phyloP scores from a whole-genome alignment of 1,139 yeast genomes.

The Saccharomyces uvarum region DNA sequence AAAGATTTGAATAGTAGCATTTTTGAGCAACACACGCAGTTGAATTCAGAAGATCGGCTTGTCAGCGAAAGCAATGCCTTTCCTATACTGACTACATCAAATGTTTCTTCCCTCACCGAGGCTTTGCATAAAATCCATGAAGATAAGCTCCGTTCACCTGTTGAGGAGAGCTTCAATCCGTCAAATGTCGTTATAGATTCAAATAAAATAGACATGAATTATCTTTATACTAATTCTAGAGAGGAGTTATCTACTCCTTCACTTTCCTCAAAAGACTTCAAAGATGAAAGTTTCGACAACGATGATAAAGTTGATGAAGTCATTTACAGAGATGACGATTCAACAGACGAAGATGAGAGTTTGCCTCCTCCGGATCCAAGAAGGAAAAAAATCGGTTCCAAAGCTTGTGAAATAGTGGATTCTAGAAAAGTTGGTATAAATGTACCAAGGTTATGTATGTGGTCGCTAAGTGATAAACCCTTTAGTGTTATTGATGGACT shows the following conservation, averaged over 20 bases:
- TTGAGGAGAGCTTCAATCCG: background rate
- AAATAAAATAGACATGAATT: background rate
- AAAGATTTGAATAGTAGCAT: background rate
- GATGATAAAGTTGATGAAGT: conserved; percentile 24
- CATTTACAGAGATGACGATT: conserved; percentile 51
- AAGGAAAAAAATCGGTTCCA: conserved; percentile 52
- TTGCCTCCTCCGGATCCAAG: conserved; percentile 60
- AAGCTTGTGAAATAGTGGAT: conserved; percentile 78
- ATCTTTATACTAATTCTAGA: background rate
- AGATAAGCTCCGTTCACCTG: background rate
- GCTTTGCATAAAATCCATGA: background rate
- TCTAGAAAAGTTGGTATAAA: conserved; percentile 76
- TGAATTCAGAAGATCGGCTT: background rate
- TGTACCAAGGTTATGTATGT: conserved; percentile 88
- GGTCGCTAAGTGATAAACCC: conserved; percentile 81
- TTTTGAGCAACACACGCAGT: background rate
- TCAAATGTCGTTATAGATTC: background rate
- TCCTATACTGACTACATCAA: background rate
- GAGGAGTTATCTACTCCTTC: background rate
- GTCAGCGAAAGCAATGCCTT: background rate
- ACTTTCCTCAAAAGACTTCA: background rate
- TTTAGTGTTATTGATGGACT: conserved; percentile 92
- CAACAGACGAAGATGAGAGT: conserved; percentile 82
- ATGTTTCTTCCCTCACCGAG: background rate
- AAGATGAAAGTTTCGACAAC: conserved; percentile 8